Evolutionary conservation across 1,284 basidiomycete species (phyloP), one percentile per base, ranked within the genome.

Genomic region (Fomitopsis pinicola): DNA sequence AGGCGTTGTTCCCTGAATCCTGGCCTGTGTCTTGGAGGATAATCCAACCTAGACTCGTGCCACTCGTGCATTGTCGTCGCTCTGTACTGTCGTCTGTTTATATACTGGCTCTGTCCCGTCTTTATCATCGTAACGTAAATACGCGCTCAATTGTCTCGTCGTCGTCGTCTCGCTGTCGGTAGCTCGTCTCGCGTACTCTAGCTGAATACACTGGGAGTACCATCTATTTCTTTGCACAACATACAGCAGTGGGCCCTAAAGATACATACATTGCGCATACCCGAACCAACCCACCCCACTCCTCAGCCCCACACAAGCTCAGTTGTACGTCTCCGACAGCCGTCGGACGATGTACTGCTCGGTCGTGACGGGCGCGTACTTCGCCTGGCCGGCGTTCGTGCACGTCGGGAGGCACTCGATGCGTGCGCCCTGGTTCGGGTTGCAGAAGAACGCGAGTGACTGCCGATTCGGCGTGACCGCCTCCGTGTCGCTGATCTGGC

Each of bases 381-480:
- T 90, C 33, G 80, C 77, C 60, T 79, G 73, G 17, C 85, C 82
- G 0, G 76, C 71, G 1, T 75, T 75, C 42, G 71, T 66, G 67
- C 90, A 92, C 62, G 83, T 89, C 28, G 92, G 91, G 46, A 95
- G 75, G 67, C 90, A 90, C 28, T 85, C 78, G 62, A 95, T 88
- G 61, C 82, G 76, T 15, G 89, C 78, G 52, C 82, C 80, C 62
- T 85, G 84, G 66, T 94, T 93, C 7, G 92, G 92, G 68, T 92
- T 94, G 77, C 88, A 92, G 76, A 95, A 95, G 79, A 91, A 94
- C 5, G 91, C 92, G 61, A 95, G 89, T 12, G 89, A 92, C 71
- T 93, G 90, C 33, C 92, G 82, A 3, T 78, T 74, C 0, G 91
- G 86, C 0, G 85, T 90, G 61, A 85, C 74, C 35, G 75, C 76